These are phyloP conservation scores for Blastocladiella britannica DNA, from an alignment of 192 early-diverging fungal species.

Conservation along the genomic window DNA sequence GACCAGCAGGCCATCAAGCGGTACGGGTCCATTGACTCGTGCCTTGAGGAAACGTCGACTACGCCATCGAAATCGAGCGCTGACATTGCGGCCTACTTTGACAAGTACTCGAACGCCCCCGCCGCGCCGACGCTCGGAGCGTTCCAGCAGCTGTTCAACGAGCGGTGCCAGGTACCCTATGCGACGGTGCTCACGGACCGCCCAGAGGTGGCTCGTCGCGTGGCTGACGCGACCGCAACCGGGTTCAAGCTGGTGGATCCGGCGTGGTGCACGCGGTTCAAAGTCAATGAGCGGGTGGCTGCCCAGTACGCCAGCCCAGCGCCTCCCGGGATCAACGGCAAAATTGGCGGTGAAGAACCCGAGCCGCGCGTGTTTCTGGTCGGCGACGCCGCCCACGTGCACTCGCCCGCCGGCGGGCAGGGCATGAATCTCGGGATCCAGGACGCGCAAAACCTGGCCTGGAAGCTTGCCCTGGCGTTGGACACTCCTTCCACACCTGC, in stretches of 20 bases:
- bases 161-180: neutral
- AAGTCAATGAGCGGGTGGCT: constrained; percentile 10
- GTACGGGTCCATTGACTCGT: too few species aligned
- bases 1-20: neutral
- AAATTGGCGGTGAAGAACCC: neutral
- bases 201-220: too few species aligned
- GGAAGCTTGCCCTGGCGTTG: constrained; percentile 19
- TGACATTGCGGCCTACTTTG: neutral
- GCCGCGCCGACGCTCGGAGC: neutral
- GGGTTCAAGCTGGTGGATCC: constrained; percentile 10
- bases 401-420: constrained; percentile 16
- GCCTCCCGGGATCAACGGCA: neutral
- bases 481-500: too few species aligned
- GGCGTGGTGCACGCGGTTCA: constrained; percentile 6
- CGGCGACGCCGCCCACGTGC: constrained; percentile 21
- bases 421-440: constrained; percentile 18
- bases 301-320: constrained; percentile 6
- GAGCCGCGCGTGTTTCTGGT: constrained; percentile 13
- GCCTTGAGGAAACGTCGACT: neutral
- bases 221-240: neutral
- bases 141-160: neutral
- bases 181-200: neutral
- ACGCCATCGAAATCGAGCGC: too few species aligned
- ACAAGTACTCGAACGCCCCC: neutral
- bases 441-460: constrained; percentile 20